These are phyloP conservation scores for Diaporthe caulivora DNA, from an alignment of 2,329 filamentous ascomycete genomes.

Conservation along the genomic window DNA sequence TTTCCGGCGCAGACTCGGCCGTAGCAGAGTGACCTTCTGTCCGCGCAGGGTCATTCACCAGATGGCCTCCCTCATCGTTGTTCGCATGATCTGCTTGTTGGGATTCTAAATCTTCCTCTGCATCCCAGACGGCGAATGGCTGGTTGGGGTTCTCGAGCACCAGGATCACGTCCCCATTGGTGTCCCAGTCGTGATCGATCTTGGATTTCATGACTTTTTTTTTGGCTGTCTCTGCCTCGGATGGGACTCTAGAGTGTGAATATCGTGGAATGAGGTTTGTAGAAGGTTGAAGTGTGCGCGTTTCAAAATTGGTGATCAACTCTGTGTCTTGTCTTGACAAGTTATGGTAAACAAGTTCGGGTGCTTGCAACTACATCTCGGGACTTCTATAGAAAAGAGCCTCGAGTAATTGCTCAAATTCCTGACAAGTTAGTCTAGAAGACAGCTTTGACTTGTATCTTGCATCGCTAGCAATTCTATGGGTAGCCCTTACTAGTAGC, in stretches of 20 bases:
- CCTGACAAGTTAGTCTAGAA: too few species aligned
- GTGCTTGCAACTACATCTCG: too few species aligned
- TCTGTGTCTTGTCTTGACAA: too few species aligned
- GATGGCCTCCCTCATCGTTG: neutral
- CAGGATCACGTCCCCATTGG: conserved; percentile 5
- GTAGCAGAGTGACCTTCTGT: neutral
- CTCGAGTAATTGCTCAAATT: too few species aligned
- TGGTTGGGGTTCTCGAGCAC: conserved; percentile 21
- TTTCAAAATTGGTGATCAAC: too few species aligned
- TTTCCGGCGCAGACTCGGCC: neutral
- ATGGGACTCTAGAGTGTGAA: neutral
- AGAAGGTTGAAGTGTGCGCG: too few species aligned
- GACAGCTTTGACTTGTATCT: too few species aligned
- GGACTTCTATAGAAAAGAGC: too few species aligned
- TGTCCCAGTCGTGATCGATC: neutral
- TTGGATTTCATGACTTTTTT: neutral
- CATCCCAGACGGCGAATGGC: conserved; percentile 19
- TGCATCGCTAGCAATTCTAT: too few species aligned
- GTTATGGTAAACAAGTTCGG: too few species aligned
- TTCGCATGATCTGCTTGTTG: neutral
- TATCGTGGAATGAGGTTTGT: neutral
- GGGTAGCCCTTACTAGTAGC: too few species aligned
- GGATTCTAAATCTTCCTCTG: neutral
- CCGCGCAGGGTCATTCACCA: neutral
- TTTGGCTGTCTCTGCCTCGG: neutral